Conservation (phyloP, 1,284 basidiomycete species). For the Spongispora temasekensis region DNA sequence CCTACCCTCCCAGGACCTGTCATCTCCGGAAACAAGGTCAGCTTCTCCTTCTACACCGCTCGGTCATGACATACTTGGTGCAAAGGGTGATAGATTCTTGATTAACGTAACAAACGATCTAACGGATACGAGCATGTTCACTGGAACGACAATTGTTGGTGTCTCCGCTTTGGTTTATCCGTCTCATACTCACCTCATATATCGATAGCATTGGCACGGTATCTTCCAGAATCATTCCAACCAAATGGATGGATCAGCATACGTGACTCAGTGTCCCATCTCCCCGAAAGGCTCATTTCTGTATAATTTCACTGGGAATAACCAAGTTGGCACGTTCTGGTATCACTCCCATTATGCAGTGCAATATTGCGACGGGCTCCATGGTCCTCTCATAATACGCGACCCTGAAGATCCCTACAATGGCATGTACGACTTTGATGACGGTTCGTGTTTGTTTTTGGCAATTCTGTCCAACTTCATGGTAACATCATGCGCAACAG, state of each 20-base stretch:
- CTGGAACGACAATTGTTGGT: slow-evolving; percentile 30
- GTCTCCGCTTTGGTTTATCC: slow-evolving; percentile 28
- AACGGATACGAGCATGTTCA: slow-evolving; percentile 26
- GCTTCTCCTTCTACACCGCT: background rate
- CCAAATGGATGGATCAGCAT: slow-evolving; percentile 23
- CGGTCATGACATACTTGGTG: background rate
- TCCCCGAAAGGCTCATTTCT: slow-evolving; percentile 36
- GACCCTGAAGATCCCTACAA: background rate
- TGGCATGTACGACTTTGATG: slow-evolving; percentile 43
- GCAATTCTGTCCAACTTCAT: background rate
- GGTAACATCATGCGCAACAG: slow-evolving; percentile 14
- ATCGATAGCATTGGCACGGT: slow-evolving; percentile 37
- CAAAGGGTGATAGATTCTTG: slow-evolving; percentile 20
- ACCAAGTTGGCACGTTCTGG: slow-evolving; percentile 43
- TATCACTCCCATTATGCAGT: slow-evolving; percentile 27
- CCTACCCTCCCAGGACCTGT: slow-evolving; percentile 14
- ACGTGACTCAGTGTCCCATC: slow-evolving; percentile 47
- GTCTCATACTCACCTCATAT: background rate
- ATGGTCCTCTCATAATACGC: background rate
- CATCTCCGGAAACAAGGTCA: slow-evolving; percentile 17
- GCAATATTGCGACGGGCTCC: background rate
- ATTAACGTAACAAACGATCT: slow-evolving; percentile 28
- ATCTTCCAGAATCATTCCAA: slow-evolving; percentile 17
- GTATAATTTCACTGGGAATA: slow-evolving; percentile 37
- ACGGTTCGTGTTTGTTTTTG: slow-evolving; percentile 31